A percentile compares a stretch with the other conserved stretches of the same genome.
These are phyloP conservation scores for Aurantiochytrium sp. DNA, from an alignment of 108 stramenopile genomes.

Conservation along the genomic window DNA sequence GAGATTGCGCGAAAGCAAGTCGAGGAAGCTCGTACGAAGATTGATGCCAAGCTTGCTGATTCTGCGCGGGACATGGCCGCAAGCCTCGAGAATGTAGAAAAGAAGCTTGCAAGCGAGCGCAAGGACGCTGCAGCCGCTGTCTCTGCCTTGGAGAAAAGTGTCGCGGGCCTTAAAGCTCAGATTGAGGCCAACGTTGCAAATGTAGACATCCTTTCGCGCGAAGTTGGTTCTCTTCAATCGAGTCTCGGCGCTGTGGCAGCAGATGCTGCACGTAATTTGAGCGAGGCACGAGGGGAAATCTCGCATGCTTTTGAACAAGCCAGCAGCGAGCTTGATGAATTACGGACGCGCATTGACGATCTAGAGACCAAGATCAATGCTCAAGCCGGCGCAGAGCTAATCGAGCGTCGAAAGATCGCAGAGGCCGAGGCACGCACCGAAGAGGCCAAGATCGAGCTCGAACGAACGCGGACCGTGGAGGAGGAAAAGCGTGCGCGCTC, in stretches of 20 bases:
- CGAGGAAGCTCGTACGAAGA: too few relatives aligned
- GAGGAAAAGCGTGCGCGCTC: slow-evolving; percentile 55
- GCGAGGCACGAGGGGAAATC: not conserved
- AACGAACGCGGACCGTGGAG: slow-evolving; percentile 81
- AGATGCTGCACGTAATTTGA: not conserved
- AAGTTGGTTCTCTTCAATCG: not conserved
- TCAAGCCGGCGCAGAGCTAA: not conserved
- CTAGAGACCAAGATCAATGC: not conserved
- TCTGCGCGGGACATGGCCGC: not conserved
- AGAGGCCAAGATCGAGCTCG: slow-evolving; percentile 53
- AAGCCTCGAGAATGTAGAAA: not conserved
- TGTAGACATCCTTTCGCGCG: not conserved
- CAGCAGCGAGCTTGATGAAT: not conserved
- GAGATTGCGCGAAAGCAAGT: too few relatives aligned
- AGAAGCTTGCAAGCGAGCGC: too few relatives aligned
- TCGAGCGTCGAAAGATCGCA: not conserved
- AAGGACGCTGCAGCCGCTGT: too few relatives aligned
- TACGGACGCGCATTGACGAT: not conserved
- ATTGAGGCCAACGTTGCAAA: too few relatives aligned
- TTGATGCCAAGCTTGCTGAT: too few relatives aligned
- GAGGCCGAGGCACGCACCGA: not conserved
- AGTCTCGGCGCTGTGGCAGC: not conserved
- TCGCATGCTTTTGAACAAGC: not conserved
- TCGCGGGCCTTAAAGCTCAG: too few relatives aligned
- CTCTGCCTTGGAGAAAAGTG: too few relatives aligned